phyloP scores from a whole-genome alignment of 2,329 filamentous ascomycete genomes.

The Penicillium psychrosexuale region DNA sequence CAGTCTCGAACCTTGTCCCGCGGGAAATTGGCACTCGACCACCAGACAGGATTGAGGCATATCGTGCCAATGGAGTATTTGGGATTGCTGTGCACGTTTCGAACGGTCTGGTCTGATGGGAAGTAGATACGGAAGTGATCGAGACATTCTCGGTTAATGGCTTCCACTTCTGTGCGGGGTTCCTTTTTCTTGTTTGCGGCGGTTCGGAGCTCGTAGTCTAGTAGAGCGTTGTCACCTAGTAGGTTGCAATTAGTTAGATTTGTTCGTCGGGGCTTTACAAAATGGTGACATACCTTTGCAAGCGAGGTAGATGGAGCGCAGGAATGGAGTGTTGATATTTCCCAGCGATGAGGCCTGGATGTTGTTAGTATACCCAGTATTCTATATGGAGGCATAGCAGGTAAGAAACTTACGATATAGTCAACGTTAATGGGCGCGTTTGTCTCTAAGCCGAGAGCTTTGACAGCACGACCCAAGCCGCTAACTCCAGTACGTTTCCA shows the following conservation, averaged over 20 bases:
- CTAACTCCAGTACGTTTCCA: conserved; percentile 64
- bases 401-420: conserved; percentile 56
- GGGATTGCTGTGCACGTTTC: conserved; percentile 48
- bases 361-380: conserved; percentile 9
- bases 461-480: conserved; percentile 67
- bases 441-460: conserved; percentile 59
- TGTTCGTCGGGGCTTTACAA: background rate
- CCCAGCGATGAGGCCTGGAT: conserved; percentile 75
- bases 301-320: conserved; percentile 59
- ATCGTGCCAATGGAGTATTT: conserved; percentile 67
- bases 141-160: conserved; percentile 39
- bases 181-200: conserved; percentile 36
- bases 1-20: conserved; percentile 70
- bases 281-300: conserved; percentile 48
- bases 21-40: conserved; percentile 67
- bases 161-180: conserved; percentile 25
- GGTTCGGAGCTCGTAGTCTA: conserved; percentile 43
- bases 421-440: conserved; percentile 63
- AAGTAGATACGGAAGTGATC: conserved; percentile 73
- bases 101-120: conserved; percentile 70
- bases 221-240: conserved; percentile 47
- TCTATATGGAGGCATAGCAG: background rate
- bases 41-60: conserved; percentile 72
- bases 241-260: background rate
- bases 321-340: conserved; percentile 64